Conservation (phyloP, 345 rosid species). For the Anacardium occidentale region DNA sequence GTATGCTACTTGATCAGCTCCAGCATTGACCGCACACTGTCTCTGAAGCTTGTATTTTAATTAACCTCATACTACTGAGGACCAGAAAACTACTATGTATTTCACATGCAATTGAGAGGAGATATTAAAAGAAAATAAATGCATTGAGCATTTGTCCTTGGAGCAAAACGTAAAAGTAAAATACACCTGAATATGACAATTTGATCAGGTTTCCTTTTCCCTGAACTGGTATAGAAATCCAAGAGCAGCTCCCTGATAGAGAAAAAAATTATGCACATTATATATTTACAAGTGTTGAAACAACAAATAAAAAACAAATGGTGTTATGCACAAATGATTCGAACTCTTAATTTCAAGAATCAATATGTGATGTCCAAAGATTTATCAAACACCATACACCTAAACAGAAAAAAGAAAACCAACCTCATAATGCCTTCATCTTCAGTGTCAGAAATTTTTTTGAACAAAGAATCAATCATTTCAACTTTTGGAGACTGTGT, state of each 20-base stretch:
- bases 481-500: constrained; percentile 85
- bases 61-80: too few relatives aligned
- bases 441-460: constrained; percentile 51
- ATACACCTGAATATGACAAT: constrained; percentile 80
- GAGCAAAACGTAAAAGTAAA: neutral
- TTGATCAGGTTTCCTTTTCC: constrained; percentile 81
- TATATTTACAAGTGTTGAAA: neutral
- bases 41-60: too few relatives aligned
- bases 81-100: too few relatives aligned
- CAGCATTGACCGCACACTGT: too few relatives aligned
- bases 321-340: neutral
- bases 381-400: neutral
- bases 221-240: constrained; percentile 78
- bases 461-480: constrained; percentile 76
- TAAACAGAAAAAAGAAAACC: neutral
- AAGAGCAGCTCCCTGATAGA: constrained; percentile 64
- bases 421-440: constrained; percentile 80
- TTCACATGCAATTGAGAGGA: too few relatives aligned
- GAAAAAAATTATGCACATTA: neutral
- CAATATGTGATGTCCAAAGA: neutral
- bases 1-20: too few relatives aligned
- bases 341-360: neutral
- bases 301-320: neutral
- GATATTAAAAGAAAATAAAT: neutral
- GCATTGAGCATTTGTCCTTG: neutral